Percentiles rank a stretch among this genome's conserved stretches.
These are phyloP conservation scores for Eutrema salsugineum DNA, from an alignment of 441 rosid species.

Conservation along the genomic window DNA sequence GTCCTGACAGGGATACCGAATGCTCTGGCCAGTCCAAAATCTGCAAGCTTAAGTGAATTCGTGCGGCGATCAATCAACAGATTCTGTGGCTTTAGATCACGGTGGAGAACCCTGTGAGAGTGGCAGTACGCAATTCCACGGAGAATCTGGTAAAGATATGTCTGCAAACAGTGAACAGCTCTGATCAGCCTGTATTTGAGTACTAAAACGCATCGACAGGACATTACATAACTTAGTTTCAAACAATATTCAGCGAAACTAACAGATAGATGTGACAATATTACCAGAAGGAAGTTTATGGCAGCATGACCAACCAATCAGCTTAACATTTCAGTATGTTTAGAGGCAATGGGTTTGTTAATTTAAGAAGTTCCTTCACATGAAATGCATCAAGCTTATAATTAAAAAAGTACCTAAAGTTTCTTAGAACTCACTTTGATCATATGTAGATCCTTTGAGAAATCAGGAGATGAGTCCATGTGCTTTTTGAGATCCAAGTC, in stretches of 20 bases:
- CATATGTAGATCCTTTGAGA: slow-evolving; percentile 75
- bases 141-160: slow-evolving; percentile 90
- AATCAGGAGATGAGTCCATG: slow-evolving; percentile 94
- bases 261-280: slow-evolving; percentile 1
- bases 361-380: background rate
- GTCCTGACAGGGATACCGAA: slow-evolving; percentile 96
- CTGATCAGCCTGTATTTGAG: slow-evolving; percentile 17
- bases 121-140: slow-evolving; percentile 98
- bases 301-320: background rate
- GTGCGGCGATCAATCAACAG: slow-evolving; percentile 86
- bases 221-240: background rate
- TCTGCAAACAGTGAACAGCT: slow-evolving; percentile 47
- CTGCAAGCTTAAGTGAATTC: slow-evolving; percentile 93
- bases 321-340: background rate
- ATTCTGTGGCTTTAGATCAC: slow-evolving; percentile 96
- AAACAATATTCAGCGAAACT: background rate
- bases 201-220: background rate
- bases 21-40: slow-evolving; percentile 98
- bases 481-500: slow-evolving; percentile 98
- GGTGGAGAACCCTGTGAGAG: slow-evolving; percentile 97
- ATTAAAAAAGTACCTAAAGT: background rate
- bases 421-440: slow-evolving; percentile 63
- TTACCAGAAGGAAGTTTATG: background rate
- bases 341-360: background rate
- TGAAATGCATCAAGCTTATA: slow-evolving; percentile 1